Base-by-base conservation (phyloP, 2,329 filamentous ascomycete species). In the Ophiostoma ulmi region DNA sequence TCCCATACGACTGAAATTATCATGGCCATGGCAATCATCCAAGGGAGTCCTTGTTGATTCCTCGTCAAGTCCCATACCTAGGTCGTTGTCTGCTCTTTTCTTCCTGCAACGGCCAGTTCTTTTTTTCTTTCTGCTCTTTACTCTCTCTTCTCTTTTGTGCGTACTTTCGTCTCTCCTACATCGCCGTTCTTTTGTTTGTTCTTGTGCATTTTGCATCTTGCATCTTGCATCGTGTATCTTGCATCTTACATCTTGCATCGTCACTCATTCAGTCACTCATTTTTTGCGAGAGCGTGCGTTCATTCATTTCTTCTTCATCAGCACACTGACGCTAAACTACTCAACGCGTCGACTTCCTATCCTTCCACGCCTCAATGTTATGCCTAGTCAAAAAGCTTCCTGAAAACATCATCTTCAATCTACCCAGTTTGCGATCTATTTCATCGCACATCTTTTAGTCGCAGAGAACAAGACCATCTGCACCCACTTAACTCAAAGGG, bases 11-110 rank as follows among this genome's bases (percentile, higher is more conserved):
- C 20, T 22, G 65, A 70, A 52, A 70, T 70, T 55, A 68, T 72
- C 70, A 70, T 58, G 70, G 69, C 65, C 22, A 48, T 72, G 55
- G 22, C 64, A 22, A 39, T n/a, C 35, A 39, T 39, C 68, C 70
- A 72, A 72, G 70, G 70, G 68, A 68, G 70, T 70, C 55, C 6
- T 70, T 64, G 39, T 67, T 41, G 39, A 26, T n/a, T 65, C 55
- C 26, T 66, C 69, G 55, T 22, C 65, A 68, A 14, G 13, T 36
- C 55, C n/a, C 31, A 67, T 65, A 52, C 61, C 26, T 66, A 41
- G n/a, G 26, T 64, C 38, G 14, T 58, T 6, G n/a, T 11, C 39
- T 35, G 39, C 31, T 73, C 52, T 64, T 38, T 61, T 70, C 65
- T 65, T 44, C 38, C 41, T 13, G 26, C 48, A 64, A 39, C 36